Evolutionary conservation across 441 rosid genomes (phyloP), one percentile per base, ranked within the genome.

Genomic region (Dalechampia spathulata): DNA sequence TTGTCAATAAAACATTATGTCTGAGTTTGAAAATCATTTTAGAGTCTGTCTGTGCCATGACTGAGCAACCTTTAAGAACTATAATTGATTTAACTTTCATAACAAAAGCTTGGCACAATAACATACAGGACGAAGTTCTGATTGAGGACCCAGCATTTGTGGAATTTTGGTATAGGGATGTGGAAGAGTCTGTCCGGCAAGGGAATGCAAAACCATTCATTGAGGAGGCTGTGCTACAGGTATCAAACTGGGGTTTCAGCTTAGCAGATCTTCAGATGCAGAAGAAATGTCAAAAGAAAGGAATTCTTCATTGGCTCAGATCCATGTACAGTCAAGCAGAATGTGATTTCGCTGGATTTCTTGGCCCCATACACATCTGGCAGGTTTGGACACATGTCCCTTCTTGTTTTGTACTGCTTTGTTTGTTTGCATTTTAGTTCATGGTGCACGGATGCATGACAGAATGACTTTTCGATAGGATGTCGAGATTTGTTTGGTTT

Each of bases 361-460:
- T 77, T 38, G 81, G 87, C 37, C 94, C 94, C 36, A 72, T 79
- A 57, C 94, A 85, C 64, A 74, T 85, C 51, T 85, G 90, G 90
- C 94, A 85, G 94, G 94, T 83, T 39, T 64, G 77, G 28, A 17
- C 36, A 19, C 51, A 23, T 40, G 30, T 52, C 50, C 47, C 44
- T 28, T 53, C 37, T 38, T 20, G 25, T 17, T 17, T 40, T 11
- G n/a, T 62, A 41, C 40, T 52, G 9, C 34, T 30, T 30, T 3
- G 8, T 30, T 30, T 8, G 13, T 19, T 23, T 44, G 21, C 36
- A 46, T 26, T 26, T 7, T 46, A 14, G 23, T 55, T 61, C 9
- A 20, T 52, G 60, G 5, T 4, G 4, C 34, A 14, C 23, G 39
- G 56, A 25, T 10, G 7, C 49, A 50, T 19, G 20, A n/a, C 32